Evolutionary conservation across 345 rosid species (phyloP), one percentile per base, ranked within the genome.

Genomic region (Populus simonii): DNA sequence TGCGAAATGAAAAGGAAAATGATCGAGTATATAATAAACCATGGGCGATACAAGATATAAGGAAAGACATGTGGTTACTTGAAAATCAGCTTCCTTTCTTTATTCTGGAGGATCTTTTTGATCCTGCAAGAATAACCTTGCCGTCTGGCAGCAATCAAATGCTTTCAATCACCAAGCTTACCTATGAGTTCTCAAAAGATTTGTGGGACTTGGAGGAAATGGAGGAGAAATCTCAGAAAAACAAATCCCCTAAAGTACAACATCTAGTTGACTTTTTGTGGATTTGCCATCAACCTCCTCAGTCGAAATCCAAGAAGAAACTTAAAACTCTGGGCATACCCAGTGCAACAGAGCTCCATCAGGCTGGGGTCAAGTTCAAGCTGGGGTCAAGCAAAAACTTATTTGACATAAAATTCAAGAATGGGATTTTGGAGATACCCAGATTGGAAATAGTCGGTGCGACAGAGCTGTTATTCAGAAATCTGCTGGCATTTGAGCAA

Each of bases 71-170:
- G 31, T 2, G 59, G 39, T 38, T 77, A 59, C 65, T 82, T 0
- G 85, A 85, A 73, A 85, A 83, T 73, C 84, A 85, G 68, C 45
- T 82, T 76, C 85, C 88, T 6, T 74, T 74, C 25, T 78, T 78
- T 35, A 78, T 85, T 22, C 73, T 83, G 35, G 63, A 36, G 3
- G 88, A 80, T 6, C 22, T 76, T 8, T 73, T 72, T 45, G 35
- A 47, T 3, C 29, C 57, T 13, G 74, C 79, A 62, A 22, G 76
- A 8, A 72, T 27, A 13, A 18, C 18, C 41, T 29, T 25, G 11
- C 68, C 4, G 13, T 5, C 17, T 10, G 70, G 70, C 16, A 1
- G 3, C 16, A n/a, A 5, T 15, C 4, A 16, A 31, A 2, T 1
- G 8, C 16, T 67, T 25, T 61, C 12, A 8, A 35, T 67, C 41